Conservation (phyloP, 768 basidiomycete species). For the Hericium coralloides region DNA sequence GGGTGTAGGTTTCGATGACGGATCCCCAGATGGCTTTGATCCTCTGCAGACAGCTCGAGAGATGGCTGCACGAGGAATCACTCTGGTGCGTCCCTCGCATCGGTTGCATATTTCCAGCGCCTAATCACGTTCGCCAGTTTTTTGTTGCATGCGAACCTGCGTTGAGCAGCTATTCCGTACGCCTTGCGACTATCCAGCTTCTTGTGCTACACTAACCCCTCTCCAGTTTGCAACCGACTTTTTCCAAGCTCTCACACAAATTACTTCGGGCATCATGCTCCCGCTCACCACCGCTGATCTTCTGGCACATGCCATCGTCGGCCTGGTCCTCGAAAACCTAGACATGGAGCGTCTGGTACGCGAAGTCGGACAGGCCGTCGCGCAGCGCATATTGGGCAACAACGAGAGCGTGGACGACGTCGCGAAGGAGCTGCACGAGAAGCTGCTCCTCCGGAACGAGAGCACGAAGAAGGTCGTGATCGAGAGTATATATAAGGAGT, state of each 20-base stretch:
- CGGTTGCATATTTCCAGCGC: slow-evolving; percentile 6
- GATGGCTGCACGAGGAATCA: slow-evolving; percentile 90
- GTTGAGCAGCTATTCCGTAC: slow-evolving; percentile 81
- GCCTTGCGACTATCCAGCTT: slow-evolving; percentile 15
- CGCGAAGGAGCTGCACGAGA: slow-evolving; percentile 88
- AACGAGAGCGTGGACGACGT: slow-evolving; percentile 97
- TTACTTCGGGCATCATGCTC: slow-evolving; percentile 94
- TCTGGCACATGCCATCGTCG: slow-evolving; percentile 92
- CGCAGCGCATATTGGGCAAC: slow-evolving; percentile 83
- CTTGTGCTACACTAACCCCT: neutral
- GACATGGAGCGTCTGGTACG: slow-evolving; percentile 96
- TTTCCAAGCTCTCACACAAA: slow-evolving; percentile 84
- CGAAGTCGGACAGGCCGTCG: slow-evolving; percentile 91
- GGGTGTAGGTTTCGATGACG: slow-evolving; percentile 75
- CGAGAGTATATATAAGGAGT: slow-evolving; percentile 93
- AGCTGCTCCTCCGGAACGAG: slow-evolving; percentile 83
- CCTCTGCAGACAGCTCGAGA: slow-evolving; percentile 77
- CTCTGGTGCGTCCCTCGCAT: slow-evolving; percentile 47
- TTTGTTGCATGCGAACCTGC: slow-evolving; percentile 99
- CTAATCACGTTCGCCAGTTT: slow-evolving; percentile 45
- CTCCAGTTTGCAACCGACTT: slow-evolving; percentile 84
- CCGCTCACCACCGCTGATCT: slow-evolving; percentile 93
- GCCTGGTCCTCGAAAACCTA: slow-evolving; percentile 92
- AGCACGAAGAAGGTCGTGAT: slow-evolving; percentile 96
- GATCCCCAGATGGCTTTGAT: slow-evolving; percentile 91